A percentile compares a stretch with the other conserved stretches of the same genome.
phyloP scores from a whole-genome alignment of 2,329 filamentous ascomycete genomes.

The Epicoccum nigrum region DNA sequence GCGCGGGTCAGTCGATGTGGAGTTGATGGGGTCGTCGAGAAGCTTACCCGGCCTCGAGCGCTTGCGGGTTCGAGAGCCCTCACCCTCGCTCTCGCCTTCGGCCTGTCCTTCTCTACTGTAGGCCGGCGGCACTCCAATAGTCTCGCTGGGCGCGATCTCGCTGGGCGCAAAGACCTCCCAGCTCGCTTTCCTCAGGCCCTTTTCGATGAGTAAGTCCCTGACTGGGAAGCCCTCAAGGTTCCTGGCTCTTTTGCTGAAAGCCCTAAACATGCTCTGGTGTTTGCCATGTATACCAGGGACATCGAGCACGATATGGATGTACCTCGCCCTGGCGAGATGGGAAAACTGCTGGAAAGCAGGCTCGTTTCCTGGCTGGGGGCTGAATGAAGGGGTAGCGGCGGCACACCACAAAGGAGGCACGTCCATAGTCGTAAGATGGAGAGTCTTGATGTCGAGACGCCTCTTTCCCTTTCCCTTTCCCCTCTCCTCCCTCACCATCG shows the following conservation, averaged over 20 bases:
- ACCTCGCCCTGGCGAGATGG: slow-evolving; percentile 15
- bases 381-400: background rate
- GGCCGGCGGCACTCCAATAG: slow-evolving; percentile 20
- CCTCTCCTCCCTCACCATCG: too few relatives aligned
- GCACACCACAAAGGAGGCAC: slow-evolving; percentile 1
- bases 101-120: too few relatives aligned
- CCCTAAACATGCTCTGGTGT: slow-evolving; percentile 12
- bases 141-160: slow-evolving; percentile 5
- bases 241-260: slow-evolving; percentile 15
- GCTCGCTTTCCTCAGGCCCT: slow-evolving; percentile 16
- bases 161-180: slow-evolving; percentile 18
- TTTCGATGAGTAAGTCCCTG: slow-evolving; percentile 3
- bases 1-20: background rate
- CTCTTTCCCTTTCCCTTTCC: slow-evolving; percentile 10
- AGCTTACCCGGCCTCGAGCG: slow-evolving; percentile 13
- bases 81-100: too few relatives aligned
- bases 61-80: slow-evolving; percentile 11
- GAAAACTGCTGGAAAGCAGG: slow-evolving; percentile 6
- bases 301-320: slow-evolving; percentile 14
- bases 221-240: slow-evolving; percentile 11
- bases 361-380: slow-evolving; percentile 11
- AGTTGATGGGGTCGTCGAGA: background rate
- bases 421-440: background rate
- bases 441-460: slow-evolving; percentile 18
- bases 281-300: slow-evolving; percentile 10